These are phyloP conservation scores for Phaeoacremonium minimum DNA, from an alignment of 2,329 filamentous ascomycete species.

Conservation along the genomic window DNA sequence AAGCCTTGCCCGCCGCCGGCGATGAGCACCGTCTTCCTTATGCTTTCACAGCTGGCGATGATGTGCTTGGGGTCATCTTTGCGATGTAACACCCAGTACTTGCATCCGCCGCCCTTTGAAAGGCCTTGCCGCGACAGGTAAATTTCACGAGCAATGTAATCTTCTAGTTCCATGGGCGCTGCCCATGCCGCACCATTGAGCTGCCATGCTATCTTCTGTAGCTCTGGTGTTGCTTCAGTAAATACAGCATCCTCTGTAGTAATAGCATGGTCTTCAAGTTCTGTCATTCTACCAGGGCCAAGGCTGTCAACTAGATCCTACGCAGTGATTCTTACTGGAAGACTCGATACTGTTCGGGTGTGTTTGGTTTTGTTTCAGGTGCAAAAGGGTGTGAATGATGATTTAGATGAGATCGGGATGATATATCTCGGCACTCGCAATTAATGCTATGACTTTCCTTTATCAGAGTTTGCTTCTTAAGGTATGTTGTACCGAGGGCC, in stretches of 20 bases:
- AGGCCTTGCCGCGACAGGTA: constrained; percentile 20
- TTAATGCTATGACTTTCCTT: no score
- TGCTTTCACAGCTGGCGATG: constrained; percentile 27
- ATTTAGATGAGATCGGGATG: no score
- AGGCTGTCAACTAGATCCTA: no score
- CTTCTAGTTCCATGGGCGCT: constrained; percentile 18
- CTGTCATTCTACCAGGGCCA: no score
- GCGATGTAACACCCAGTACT: constrained; percentile 24
- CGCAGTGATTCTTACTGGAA: no score
- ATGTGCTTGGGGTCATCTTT: constrained; percentile 20
- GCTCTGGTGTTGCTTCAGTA: constrained; percentile 18
- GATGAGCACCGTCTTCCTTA: constrained; percentile 18
- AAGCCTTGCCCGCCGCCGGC: constrained; percentile 16
- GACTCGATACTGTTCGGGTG: no score
- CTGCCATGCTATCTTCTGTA: constrained; percentile 21
- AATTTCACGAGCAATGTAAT: constrained; percentile 21
- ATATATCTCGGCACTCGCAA: no score
- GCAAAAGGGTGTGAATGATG: no score
- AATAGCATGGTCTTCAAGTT: no score
- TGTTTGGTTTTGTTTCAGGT: no score
- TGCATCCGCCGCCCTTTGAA: constrained; percentile 15
- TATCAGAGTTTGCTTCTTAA: no score
- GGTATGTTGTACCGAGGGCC: no score
- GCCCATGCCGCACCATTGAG: constrained; percentile 24
- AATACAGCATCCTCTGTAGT: constrained; percentile 19